These are phyloP conservation scores for Thalassiosira exigua DNA, from an alignment of 352 stramenopile species.

Conservation along the genomic window DNA sequence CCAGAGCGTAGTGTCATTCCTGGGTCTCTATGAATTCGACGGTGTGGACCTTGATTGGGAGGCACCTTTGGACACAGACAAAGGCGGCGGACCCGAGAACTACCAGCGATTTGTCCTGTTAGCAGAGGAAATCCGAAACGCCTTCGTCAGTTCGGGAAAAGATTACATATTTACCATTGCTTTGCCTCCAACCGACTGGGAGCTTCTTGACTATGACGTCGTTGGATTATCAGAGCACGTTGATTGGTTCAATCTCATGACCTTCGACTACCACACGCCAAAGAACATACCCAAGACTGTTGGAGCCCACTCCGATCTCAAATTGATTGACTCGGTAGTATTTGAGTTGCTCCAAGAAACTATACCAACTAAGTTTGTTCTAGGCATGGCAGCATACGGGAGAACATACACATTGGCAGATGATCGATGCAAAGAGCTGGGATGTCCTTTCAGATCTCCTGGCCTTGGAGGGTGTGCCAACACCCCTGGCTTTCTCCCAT, in stretches of 20 bases:
- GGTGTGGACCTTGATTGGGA: conserved; percentile 72
- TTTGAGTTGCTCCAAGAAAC: conserved; percentile 43
- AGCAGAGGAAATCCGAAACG: conserved; percentile 52
- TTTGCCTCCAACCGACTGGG: conserved; percentile 59
- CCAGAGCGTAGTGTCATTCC: conserved; percentile 57
- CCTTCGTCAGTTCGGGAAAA: conserved; percentile 46
- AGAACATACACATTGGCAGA: conserved; percentile 60
- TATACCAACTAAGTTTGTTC: conserved; percentile 59
- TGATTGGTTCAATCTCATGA: conserved; percentile 73
- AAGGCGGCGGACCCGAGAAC: conserved; percentile 48
- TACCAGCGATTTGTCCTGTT: conserved; percentile 52
- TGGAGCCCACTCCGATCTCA: conserved; percentile 59
- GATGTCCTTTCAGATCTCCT: conserved; percentile 66
- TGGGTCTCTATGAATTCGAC: conserved; percentile 67
- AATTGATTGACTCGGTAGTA: conserved; percentile 58
- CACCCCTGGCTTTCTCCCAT: conserved; percentile 59
- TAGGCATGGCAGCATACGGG: conserved; percentile 64
- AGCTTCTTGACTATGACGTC: conserved; percentile 63
- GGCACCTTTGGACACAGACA: conserved; percentile 48
- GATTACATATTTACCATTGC: conserved; percentile 49
- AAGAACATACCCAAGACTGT: conserved; percentile 59
- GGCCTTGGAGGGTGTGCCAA: conserved; percentile 63
- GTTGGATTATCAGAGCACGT: conserved; percentile 52
- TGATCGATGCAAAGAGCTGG: conserved; percentile 56
- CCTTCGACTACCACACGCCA: conserved; percentile 66